These are phyloP conservation scores for Lachancea meyersii DNA, from an alignment of 805 yeast genomes.

Conservation along the genomic window DNA sequence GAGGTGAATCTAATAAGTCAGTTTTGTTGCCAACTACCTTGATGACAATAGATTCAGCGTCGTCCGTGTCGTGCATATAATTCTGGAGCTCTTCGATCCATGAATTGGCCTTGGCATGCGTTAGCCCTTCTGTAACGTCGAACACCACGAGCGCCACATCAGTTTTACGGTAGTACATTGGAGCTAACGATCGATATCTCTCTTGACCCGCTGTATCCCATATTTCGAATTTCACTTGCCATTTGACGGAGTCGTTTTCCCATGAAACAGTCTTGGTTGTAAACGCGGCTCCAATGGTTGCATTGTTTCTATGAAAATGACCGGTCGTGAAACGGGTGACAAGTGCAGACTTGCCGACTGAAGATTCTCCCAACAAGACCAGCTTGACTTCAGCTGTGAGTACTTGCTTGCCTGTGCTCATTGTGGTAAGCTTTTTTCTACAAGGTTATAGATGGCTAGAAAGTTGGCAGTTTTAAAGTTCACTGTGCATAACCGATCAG, in stretches of 20 bases:
- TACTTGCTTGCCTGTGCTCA: conserved; percentile 1
- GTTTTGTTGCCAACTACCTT: conserved; percentile 72
- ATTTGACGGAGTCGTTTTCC: conserved; percentile 35
- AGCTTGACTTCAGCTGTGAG: conserved; percentile 52
- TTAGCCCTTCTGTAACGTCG: conserved; percentile 62
- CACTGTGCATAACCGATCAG: no score
- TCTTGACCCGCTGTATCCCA: conserved; percentile 91
- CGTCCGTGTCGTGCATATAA: conserved; percentile 30
- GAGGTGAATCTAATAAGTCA: conserved; percentile 48
- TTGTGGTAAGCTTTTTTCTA: no score
- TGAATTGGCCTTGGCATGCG: conserved; percentile 60
- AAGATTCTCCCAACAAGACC: conserved; percentile 59
- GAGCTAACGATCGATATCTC: conserved; percentile 68
- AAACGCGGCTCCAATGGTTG: conserved; percentile 83
- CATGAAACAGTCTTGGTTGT: conserved; percentile 59
- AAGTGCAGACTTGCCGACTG: conserved; percentile 63
- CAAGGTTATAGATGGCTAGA: no score
- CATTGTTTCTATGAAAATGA: conserved; percentile 68
- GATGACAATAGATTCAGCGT: conserved; percentile 57
- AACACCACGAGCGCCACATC: conserved; percentile 75
- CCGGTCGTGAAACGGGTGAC: conserved; percentile 68
- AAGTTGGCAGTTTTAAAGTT: no score
- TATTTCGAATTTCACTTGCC: conserved; percentile 64
- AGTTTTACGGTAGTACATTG: conserved; percentile 78
- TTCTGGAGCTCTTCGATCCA: conserved; percentile 69